Evolutionary conservation across 169 alveolate genomes (phyloP).

Genomic region (Eimeria zaria): DNA sequence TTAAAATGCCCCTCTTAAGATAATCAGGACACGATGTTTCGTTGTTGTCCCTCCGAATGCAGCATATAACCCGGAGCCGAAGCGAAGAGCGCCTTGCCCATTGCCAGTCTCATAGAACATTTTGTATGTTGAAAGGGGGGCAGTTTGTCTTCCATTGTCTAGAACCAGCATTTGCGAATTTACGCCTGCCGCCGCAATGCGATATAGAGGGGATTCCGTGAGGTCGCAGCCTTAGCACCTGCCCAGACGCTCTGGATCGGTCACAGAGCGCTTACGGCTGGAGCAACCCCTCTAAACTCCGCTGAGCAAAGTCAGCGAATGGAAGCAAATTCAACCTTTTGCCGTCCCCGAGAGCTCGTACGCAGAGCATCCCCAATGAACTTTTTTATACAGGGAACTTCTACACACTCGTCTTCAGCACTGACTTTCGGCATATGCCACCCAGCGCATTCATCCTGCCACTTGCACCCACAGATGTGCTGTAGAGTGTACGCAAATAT

Average conservation of each 20-base stretch:
- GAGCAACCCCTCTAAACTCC: background rate
- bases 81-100: background rate
- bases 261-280: background rate
- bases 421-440: background rate
- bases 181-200: background rate
- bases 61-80: constrained; percentile 54
- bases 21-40: background rate
- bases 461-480: background rate
- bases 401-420: background rate
- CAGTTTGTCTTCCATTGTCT: background rate
- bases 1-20: background rate
- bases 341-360: background rate
- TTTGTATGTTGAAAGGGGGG: background rate
- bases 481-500: background rate
- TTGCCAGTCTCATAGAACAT: background rate
- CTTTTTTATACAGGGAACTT: background rate
- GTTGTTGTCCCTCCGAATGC: background rate
- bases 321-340: background rate
- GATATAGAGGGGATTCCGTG: background rate
- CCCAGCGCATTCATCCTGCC: background rate
- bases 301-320: background rate
- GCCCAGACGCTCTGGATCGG: background rate
- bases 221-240: background rate
- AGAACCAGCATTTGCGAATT: background rate
- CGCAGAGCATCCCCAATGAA: background rate